Evolutionary conservation across 768 basidiomycete genomes (phyloP), one percentile per base, ranked within the genome.

Genomic region (Dioszegia hungarica): DNA sequence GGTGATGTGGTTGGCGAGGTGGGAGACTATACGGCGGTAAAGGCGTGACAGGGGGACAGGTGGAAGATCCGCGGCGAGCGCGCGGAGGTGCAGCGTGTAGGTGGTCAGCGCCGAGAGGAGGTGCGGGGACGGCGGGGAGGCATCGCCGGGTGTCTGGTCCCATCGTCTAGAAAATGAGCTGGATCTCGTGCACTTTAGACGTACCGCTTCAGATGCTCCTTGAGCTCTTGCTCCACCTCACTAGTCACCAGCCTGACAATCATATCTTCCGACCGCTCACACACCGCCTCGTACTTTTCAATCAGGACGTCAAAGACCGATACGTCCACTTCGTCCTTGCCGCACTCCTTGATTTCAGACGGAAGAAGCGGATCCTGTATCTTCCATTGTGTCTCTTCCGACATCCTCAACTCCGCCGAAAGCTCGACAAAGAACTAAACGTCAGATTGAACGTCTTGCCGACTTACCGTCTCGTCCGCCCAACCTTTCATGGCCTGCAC

Each of bases 371-470:
- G 52, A n/a, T 69, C 68, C 14, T 60, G 53, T 14, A 67, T 37
- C 29, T 36, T 62, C 58, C 61, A 63, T 25, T 54, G 40, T 11
- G 62, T 25, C 12, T 51, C 29, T 12, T 49, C 15, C 2, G 66
- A 46, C 17, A 47, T 24, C 17, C 36, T n/a, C 9, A 67, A 43
- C 11, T 66, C 60, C 8, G 34, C 37, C 86, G 87, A 91, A 29
- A 99, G 76, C 73, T 95, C 89, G 15, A 99, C 78, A 79, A 94
- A 97, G 77, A 91, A 92, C 92, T 95, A 67, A 8, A n/a, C 11
- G 17, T 45, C 25, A 19, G 39, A 33, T 10, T 24, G 12, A 24
- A 25, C 27, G 28, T 43, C 3, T 19, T 40, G 19, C 43, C 19
- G 43, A 65, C 87, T 66, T 59, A 95, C 93, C 72, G 88, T 62